Evolutionary conservation across 2,329 filamentous ascomycete species (phyloP), one percentile per base, ranked within the genome.

Genomic region (Pestalotiopsis sp.): DNA sequence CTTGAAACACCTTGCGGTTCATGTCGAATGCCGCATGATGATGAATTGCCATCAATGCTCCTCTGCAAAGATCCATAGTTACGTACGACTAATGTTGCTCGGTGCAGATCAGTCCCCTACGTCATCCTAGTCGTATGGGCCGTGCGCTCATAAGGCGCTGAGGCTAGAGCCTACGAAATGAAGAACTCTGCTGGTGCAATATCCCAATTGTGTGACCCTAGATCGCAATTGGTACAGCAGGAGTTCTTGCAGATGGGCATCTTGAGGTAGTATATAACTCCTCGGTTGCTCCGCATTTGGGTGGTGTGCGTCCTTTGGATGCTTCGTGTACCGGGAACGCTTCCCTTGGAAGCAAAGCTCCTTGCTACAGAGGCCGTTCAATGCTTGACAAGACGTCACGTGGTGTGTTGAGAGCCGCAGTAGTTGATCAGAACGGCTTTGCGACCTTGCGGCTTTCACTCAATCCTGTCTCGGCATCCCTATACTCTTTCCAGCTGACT

Each of bases 401-500:
- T 52, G 14, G 31, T 36, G 27, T 39, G 27, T 62, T 14, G 27
- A 39, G 2, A 17, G 13, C 25, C 13, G 20, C 9, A 7, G 31
- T 9, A 23, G 20, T 12, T 25, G 14, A 69, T 92, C 87, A 96
- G 76, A 93, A 93, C 31, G 96, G 96, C 82, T 97, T 96, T 23
- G 96, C 96, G 69, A 98, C 96, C 85, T 99, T 99, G 79, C 96
- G 90, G 73, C 83, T 82, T 86, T 98, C 96, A 73, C 86, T 90
- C 60, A 85, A 77, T 3, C 94, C 94, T 6, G 92, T 97, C 76
- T 92, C 89, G 0, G 91, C 90, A 83, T 98, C 95, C 77, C 89
- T 88, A 83, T 97, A 97, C 82, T 98, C 95, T 83, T 92, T 97
- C 96, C 96, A 99, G 80, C 91, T 97, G 67, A 97, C 88, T 2